These are phyloP conservation scores for Fagopyrum tataricum DNA, from an alignment of 148 eudicot species.

Conservation along the genomic window DNA sequence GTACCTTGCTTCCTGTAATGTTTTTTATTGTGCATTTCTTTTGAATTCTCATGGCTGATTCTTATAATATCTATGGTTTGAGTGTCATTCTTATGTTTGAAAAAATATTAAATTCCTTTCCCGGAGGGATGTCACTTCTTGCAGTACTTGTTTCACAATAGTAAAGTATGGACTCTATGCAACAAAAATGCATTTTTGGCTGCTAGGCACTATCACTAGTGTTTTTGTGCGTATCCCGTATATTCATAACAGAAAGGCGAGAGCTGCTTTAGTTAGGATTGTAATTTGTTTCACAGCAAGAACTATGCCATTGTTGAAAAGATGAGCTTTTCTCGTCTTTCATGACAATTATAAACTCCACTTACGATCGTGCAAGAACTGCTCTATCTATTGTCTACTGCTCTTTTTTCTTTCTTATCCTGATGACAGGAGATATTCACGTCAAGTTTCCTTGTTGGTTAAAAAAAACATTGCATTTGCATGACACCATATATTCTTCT, in stretches of 20 bases:
- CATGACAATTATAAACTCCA: background rate
- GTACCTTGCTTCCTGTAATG: slow-evolving; percentile 21
- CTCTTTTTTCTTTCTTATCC: background rate
- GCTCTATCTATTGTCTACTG: background rate
- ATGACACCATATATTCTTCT: background rate
- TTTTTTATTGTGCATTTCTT: slow-evolving; percentile 5
- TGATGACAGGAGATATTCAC: background rate
- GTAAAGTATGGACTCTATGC: background rate
- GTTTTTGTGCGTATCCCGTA: background rate
- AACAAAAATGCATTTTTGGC: background rate
- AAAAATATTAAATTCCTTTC: background rate
- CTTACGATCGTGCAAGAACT: background rate
- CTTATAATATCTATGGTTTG: background rate
- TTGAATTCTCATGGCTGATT: background rate
- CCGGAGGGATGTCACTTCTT: background rate
- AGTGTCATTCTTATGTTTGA: background rate
- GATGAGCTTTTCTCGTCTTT: background rate
- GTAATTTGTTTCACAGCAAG: background rate
- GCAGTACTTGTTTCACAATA: background rate
- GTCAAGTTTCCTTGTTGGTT: background rate
- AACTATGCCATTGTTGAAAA: background rate
- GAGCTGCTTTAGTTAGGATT: background rate
- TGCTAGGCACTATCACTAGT: background rate
- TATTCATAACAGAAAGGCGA: background rate
- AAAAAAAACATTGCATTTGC: background rate